phyloP scores from a whole-genome alignment of 768 basidiomycete species.

The Mycena sanguinolenta region DNA sequence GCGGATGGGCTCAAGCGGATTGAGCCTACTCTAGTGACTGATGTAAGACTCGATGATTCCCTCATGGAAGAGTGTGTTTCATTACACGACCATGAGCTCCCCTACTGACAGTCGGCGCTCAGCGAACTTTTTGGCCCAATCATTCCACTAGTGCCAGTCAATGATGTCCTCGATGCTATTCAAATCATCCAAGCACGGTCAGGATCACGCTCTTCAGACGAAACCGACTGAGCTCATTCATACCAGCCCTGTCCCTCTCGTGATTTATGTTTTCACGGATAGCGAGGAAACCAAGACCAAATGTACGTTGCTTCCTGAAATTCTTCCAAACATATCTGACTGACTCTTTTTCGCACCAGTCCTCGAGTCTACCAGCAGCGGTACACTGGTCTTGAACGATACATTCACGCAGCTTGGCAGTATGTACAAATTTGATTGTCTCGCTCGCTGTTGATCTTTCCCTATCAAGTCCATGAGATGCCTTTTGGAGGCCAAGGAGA shows the following conservation, averaged over 20 bases:
- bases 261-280: conserved; percentile 26
- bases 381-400: conserved; percentile 22
- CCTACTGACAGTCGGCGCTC: too few species aligned
- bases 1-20: conserved; percentile 18
- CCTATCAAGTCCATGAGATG: conserved; percentile 22
- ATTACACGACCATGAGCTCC: too few species aligned
- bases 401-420: conserved; percentile 20
- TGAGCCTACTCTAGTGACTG: conserved; percentile 13
- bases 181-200: conserved; percentile 22
- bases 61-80: conserved; percentile 28
- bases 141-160: conserved; percentile 18
- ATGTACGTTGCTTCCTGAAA: not conserved
- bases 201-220: not conserved
- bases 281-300: conserved; percentile 24
- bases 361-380: conserved; percentile 18
- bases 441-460: too few species aligned
- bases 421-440: not conserved
- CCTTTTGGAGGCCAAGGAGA: conserved; percentile 27
- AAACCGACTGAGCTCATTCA: not conserved
- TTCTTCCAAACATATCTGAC: not conserved
- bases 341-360: conserved; percentile 1
- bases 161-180: conserved; percentile 5
- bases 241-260: conserved; percentile 11
- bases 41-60: conserved; percentile 16
- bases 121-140: conserved; percentile 27